These are phyloP conservation scores for Murraya paniculata DNA, from an alignment of 345 rosid species.

Conservation along the genomic window DNA sequence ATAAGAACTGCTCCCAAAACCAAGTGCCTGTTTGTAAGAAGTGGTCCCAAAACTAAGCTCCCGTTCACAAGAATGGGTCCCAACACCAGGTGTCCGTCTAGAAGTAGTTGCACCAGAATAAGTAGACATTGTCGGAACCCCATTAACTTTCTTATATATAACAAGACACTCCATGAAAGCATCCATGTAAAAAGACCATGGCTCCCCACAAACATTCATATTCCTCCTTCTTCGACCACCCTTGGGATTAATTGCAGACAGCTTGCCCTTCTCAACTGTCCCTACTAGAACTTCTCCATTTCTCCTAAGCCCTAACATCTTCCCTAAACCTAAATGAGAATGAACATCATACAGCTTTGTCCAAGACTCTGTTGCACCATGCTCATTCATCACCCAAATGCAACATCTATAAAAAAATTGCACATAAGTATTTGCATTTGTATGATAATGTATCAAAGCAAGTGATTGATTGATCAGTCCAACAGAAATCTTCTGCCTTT, in stretches of 20 bases:
- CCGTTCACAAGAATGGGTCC: too few relatives aligned
- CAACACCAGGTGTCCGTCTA: neutral
- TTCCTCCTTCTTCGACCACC: neutral
- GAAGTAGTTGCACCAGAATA: neutral
- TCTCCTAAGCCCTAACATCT: conserved; percentile 25
- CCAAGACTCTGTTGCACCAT: conserved; percentile 23
- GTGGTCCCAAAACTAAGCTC: neutral
- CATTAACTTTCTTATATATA: conserved; percentile 4
- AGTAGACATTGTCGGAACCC: neutral
- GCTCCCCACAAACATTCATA: conserved; percentile 22
- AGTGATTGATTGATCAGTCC: conserved; percentile 3
- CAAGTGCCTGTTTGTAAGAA: neutral
- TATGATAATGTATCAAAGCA: conserved; percentile 23
- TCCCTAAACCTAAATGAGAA: conserved; percentile 15
- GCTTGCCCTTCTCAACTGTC: conserved; percentile 13
- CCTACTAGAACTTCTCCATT: conserved; percentile 22
- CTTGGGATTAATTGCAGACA: conserved; percentile 17
- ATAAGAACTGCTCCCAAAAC: neutral
- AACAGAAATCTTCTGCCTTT: conserved; percentile 20
- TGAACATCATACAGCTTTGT: conserved; percentile 18
- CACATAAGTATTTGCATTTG: neutral
- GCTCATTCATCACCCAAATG: conserved; percentile 39
- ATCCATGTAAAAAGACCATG: conserved; percentile 19
- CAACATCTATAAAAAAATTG: conserved; percentile 7
- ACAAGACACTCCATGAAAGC: conserved; percentile 28